These are phyloP conservation scores for Pelargonium nanum DNA, from an alignment of 345 rosid species.

Conservation along the genomic window DNA sequence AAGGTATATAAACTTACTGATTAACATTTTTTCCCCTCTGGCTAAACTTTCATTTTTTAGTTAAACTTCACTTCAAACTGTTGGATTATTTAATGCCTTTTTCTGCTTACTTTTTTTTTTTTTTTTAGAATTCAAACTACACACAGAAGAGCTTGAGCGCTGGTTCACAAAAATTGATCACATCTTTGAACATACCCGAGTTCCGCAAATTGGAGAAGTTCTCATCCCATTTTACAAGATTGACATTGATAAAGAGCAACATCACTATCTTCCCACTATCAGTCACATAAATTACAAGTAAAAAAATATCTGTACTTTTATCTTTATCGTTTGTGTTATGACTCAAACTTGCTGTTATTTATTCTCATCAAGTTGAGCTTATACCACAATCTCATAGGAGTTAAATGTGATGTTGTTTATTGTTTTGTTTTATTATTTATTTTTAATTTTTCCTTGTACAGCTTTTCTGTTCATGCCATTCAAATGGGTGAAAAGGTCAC, in stretches of 20 bases:
- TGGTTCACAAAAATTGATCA: conserved; percentile 94
- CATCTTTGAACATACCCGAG: conserved; percentile 76
- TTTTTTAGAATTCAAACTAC: conserved; percentile 61
- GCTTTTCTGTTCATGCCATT: conserved; percentile 87
- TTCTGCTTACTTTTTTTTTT: conserved; percentile 5
- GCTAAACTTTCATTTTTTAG: background rate
- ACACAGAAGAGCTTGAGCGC: conserved; percentile 77
- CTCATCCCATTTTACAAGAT: conserved; percentile 65
- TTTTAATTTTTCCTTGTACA: conserved; percentile 29
- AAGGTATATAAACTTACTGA: conserved; percentile 36
- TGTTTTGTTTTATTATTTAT: background rate
- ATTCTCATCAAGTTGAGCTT: background rate
- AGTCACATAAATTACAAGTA: conserved; percentile 89
- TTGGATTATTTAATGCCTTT: conserved; percentile 11
- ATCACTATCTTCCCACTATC: conserved; percentile 61
- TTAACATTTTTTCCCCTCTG: background rate
- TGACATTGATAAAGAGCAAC: conserved; percentile 45
- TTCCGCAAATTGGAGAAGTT: conserved; percentile 65
- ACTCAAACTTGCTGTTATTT: conserved; percentile 8
- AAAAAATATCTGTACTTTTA: conserved; percentile 3
- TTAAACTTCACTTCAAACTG: conserved; percentile 5
- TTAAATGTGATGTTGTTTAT: background rate
- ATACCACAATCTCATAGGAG: background rate
- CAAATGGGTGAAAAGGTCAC: conserved; percentile 91
- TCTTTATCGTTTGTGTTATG: conserved; percentile 1